phyloP scores from a whole-genome alignment of 1,139 yeast genomes.

The Hemisphaericaspora lyxosophila region DNA sequence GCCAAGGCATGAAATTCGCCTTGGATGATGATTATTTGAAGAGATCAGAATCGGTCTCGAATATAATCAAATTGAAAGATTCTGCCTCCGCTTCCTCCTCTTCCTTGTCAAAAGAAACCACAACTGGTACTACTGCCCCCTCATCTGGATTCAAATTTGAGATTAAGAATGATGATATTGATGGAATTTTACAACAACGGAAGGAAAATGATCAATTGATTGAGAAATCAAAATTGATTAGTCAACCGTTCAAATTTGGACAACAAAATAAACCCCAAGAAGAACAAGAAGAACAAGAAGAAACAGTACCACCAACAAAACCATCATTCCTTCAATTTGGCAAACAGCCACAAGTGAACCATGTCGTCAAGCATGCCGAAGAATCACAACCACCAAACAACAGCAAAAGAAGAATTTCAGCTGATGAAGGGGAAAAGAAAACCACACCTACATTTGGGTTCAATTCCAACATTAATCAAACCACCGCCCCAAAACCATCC shows the following conservation, averaged over 20 bases:
- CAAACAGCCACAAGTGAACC: not conserved
- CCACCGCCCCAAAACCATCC: not conserved
- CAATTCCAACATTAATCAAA: not conserved
- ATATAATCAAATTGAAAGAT: constrained; percentile 32
- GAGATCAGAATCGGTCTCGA: constrained; percentile 26
- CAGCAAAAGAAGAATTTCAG: constrained; percentile 8
- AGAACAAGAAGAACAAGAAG: not conserved
- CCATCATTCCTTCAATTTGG: not conserved
- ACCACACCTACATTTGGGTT: not conserved
- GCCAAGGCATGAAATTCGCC: constrained; percentile 10
- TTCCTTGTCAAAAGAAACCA: constrained; percentile 12
- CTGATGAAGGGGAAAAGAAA: constrained; percentile 7
- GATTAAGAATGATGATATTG: constrained; percentile 27
- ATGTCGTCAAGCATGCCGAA: not conserved
- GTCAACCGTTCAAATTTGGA: not conserved
- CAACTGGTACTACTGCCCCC: constrained; percentile 30
- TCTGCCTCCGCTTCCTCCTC: constrained; percentile 8
- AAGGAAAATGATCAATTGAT: constrained; percentile 16
- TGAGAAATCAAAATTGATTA: constrained; percentile 7
- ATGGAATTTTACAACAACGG: constrained; percentile 23
- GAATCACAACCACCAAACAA: not conserved
- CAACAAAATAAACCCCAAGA: not conserved
- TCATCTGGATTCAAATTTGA: constrained; percentile 41
- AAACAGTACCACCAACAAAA: constrained; percentile 8
- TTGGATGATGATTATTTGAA: constrained; percentile 31